Conservation (phyloP, 2,329 filamentous ascomycete species). For the Myriosclerotinia duriaeana region DNA sequence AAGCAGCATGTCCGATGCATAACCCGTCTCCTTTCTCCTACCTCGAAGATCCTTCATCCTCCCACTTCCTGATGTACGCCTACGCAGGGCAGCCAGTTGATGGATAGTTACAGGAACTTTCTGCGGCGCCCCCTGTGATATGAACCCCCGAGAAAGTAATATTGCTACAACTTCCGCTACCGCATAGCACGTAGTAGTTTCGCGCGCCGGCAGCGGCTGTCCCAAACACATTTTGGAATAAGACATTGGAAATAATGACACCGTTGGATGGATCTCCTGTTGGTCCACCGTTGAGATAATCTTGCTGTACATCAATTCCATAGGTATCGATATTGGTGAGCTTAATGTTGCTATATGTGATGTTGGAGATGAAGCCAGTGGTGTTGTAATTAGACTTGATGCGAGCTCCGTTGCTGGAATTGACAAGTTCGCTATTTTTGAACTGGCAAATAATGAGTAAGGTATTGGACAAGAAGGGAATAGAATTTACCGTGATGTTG, state of each 20-base stretch:
- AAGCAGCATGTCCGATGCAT: background rate
- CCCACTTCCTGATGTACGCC: no score
- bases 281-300: constrained; percentile 51
- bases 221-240: constrained; percentile 43
- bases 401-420: constrained; percentile 42
- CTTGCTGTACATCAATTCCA: constrained; percentile 53
- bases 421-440: constrained; percentile 33
- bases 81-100: constrained; percentile 35
- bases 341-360: constrained; percentile 50
- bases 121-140: constrained; percentile 34
- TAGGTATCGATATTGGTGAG: constrained; percentile 48
- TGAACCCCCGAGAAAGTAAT: constrained; percentile 42
- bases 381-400: constrained; percentile 46
- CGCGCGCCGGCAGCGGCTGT: constrained; percentile 35
- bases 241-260: constrained; percentile 42
- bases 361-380: constrained; percentile 44
- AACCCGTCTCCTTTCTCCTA: background rate
- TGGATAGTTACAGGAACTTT: constrained; percentile 39
- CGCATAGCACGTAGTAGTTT: constrained; percentile 45
- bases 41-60: background rate
- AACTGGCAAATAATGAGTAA: constrained; percentile 30
- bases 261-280: constrained; percentile 44
- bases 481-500: constrained; percentile 37
- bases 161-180: constrained; percentile 43
- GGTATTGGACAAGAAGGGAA: background rate